Evolutionary conservation across 768 basidiomycete genomes (phyloP), one percentile per base, ranked within the genome.

Genomic region (Pleurotus platypus): DNA sequence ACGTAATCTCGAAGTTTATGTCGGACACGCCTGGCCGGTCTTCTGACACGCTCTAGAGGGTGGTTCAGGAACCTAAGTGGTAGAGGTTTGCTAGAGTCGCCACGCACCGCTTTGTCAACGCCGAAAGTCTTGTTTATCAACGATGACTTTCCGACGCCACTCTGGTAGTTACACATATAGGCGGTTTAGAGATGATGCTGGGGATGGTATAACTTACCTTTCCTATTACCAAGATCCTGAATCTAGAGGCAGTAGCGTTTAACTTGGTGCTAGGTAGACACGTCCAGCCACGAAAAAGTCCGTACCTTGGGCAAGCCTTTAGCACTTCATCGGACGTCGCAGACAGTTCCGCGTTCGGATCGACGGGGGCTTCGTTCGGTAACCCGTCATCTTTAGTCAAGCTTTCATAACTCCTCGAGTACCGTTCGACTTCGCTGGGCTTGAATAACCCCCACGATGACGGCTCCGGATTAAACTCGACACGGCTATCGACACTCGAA

Each of bases 1-100:
- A 63, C 2, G 43, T 49, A 27, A 62, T 55, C 47, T 60, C 62
- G 39, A 26, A 30, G 35, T 60, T n/a, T 0, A 63, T 63, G 49
- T 62, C 46, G 7, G 38, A 55, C 30, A 16, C 46, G 12, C 62
- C 62, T 11, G 54, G 43, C 35, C 26, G 15, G 5, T 38, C 40
- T 37, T 58, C 46, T 9, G 60, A 57, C 2, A 62, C 61, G 20
- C 50, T 38, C 60, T 56, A 22, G 5, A 11, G 39, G 35, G 8
- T 11, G 0, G 9, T 35, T 35, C 30, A 35, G 30, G 2, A 11
- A 3, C 30, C 11, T 46, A 13, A 3, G 5, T 8, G 26, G n/a
- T 24, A 42, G 13, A 15, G 35, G 16, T 16, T 3, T 9, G 43
- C 26, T 35, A n/a, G 18, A 46, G 58, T 6, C 16, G 18, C 30